Evolutionary conservation across 441 rosid genomes (phyloP), one percentile per base, ranked within the genome.

Genomic region (Eruca vesicaria): DNA sequence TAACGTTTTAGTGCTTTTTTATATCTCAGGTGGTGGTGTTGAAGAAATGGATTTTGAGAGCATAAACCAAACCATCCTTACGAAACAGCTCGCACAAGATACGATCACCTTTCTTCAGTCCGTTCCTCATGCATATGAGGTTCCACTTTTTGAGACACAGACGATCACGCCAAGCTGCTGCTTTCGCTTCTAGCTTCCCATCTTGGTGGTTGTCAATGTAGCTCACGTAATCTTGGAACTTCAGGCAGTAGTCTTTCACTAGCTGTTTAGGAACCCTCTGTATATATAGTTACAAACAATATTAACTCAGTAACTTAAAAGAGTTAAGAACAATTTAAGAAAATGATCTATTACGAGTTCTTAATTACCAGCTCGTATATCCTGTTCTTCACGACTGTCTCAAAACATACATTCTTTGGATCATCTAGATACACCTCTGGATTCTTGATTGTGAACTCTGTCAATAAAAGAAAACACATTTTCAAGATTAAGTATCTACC

Each of bases 81-180:
- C 75, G 80, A 15, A 77, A 18, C 14, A 77, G 67, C 6, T 77
- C 80, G 52, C 80, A 77, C 62, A 77, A 64, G 35, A 77, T 1
- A 2, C 33, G 38, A 26, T 77, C 72, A 33, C 67, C 71, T 18
- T 11, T 45, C 56, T 18, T 45, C 61, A 77, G 2, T 0, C n/a
- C 6, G 68, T 77, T 65, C 56, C 72, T 33, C 1, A 19, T 0
- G 76, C 75, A 65, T 31, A 77, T 65, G 7, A 0, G 10, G 8
- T 1, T 23, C 80, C 80, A 76, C 9, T 1, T 41, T 16, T 63
- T 75, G 64, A 75, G 20, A 19, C 56, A 33, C 16, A 75, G 65
- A 2, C 79, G 79, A 5, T 35, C 74, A 2, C n/a, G 9, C 79
- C 74, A 68, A 2, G 5, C 29, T 11, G 58, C 58, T 69, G 48